Conservation (phyloP, 2,329 filamentous ascomycete species). For the Pyrenophora graminea region DNA sequence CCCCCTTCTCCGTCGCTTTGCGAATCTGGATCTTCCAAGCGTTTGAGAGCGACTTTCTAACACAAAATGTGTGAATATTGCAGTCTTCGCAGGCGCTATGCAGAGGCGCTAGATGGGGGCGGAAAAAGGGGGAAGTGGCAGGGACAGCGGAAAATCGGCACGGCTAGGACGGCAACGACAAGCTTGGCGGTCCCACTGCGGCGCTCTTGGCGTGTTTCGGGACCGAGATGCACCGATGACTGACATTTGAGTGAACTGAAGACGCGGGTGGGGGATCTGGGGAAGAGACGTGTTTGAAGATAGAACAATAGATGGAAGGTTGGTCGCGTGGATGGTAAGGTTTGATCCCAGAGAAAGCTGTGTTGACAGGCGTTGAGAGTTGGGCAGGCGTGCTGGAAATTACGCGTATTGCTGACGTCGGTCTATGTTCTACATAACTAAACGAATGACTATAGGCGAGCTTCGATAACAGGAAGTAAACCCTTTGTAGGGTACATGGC, state of each 20-base stretch:
- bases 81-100: not conserved
- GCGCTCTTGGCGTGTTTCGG: conserved; percentile 3
- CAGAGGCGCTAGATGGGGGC: no score
- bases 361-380: not conserved
- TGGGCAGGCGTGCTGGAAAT: not conserved
- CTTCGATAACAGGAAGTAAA: not conserved
- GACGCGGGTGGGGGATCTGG: not conserved
- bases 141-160: conserved; percentile 3
- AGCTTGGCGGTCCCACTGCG: not conserved
- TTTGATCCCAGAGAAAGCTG: no score
- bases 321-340: no score
- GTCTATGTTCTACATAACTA: not conserved
- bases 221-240: not conserved
- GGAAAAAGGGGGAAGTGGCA: not conserved
- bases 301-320: not conserved
- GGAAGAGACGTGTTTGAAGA: not conserved
- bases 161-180: conserved; percentile 1
- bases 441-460: not conserved
- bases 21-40: not conserved
- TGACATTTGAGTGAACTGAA: no score
- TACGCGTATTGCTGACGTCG: not conserved
- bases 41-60: not conserved
- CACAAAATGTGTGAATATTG: not conserved
- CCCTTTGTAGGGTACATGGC: not conserved
- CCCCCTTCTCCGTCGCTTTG: no score